Base-by-base conservation (phyloP, 2,329 filamentous ascomycete genomes). In the Tolypocladium paradoxum region DNA sequence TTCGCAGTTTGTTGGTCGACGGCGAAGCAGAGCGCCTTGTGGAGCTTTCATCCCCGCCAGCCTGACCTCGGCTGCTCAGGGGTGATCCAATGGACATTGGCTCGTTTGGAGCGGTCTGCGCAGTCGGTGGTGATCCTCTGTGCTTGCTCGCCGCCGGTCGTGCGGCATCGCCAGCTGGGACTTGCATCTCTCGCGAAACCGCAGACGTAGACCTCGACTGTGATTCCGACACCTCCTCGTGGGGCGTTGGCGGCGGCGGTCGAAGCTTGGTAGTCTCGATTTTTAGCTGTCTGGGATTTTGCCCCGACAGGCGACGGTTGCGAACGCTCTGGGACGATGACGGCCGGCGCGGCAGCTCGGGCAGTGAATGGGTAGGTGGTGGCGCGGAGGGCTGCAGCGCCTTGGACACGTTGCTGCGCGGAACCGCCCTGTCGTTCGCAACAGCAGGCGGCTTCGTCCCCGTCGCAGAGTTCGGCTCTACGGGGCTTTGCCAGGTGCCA, bases 281-380 rank as follows among this genome's bases (percentile, higher is more conserved):
- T 70, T 90, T 95, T 50, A 97, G 74, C 62, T 91, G 87, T 65
- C 88, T 91, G 16, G 81, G 73, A 61, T 88, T 89, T 61, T 89
- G 85, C 8, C 87, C 88, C 4, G 91, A 96, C 34, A 95, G 72
- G 56, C 91, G 81, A 55, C 91, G 81, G 60, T 79, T 88, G 51
- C 88, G 81, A 50, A 95, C 87, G 40, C 83, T 76, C 60, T 70
- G 70, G 0, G 74, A 65, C 2, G 68, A 64, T 4, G 61, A 52
- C 4, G 62, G 56, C 18, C 64, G 61, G 33, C 61, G 63, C 35
- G 76, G 77, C 4, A 75, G 61, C 50, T 75, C 72, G 1, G 73
- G 75, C 37, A 76, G 62, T 14, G 73, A 71, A 46, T 73, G 70
- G 7, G 71, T 73, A 6, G 79, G 79, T 1, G 78, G 77, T 20